Percentiles rank a stretch among this genome's conserved stretches.
Conservation (phyloP, 2,329 filamentous ascomycete species). For the Fusarium protoensiforme region DNA sequence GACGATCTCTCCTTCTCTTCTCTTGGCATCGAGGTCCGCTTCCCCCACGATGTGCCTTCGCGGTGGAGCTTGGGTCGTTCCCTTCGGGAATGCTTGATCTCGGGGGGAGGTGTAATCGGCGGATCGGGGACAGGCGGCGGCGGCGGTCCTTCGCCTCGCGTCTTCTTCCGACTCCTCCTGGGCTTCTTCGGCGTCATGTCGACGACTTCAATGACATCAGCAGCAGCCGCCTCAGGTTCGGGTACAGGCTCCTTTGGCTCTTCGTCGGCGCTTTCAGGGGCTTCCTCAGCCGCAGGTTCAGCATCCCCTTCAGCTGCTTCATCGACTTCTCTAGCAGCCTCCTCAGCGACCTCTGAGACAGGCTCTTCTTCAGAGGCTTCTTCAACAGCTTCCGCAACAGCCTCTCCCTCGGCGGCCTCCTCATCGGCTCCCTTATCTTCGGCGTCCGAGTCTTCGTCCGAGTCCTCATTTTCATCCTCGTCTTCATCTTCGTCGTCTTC, state of each 20-base stretch:
- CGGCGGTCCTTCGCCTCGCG: constrained; percentile 50
- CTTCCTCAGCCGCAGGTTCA: constrained; percentile 35
- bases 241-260: constrained; percentile 46
- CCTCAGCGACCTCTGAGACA: constrained; percentile 26
- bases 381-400: constrained; percentile 48
- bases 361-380: constrained; percentile 27
- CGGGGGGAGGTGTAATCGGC: constrained; percentile 62
- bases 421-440: not conserved
- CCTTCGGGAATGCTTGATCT: constrained; percentile 73
- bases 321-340: constrained; percentile 31
- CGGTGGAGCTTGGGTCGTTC: constrained; percentile 82
- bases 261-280: constrained; percentile 14
- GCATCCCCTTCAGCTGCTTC: constrained; percentile 40
- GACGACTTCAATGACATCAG: constrained; percentile 56
- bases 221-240: constrained; percentile 23
- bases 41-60: constrained; percentile 78
- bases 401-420: constrained; percentile 2
- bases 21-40: constrained; percentile 70
- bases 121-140: constrained; percentile 59
- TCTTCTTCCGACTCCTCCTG: constrained; percentile 57
- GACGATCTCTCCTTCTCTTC: constrained; percentile 62
- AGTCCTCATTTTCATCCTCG: not conserved
- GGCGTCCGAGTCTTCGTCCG: not conserved
- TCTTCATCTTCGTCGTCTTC: not conserved
- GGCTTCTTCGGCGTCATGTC: constrained; percentile 60